Evolutionary conservation across 106 monocot species (phyloP).

Genomic region (Dendrobium huoshanense): DNA sequence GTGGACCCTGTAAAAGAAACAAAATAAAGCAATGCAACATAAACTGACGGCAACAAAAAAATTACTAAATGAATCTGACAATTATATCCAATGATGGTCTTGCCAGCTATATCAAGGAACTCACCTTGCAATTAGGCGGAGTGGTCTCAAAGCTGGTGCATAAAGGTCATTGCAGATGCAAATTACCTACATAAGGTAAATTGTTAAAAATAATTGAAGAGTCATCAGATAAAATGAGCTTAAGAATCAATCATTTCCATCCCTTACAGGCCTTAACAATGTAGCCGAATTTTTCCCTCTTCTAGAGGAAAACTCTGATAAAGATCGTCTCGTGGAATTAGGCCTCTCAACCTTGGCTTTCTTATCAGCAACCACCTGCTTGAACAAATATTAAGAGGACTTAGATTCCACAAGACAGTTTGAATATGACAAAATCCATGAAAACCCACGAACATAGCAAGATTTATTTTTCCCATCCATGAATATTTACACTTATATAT

Average conservation of each 20-base stretch:
- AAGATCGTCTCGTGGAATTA: constrained; percentile 20
- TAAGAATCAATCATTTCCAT: not conserved
- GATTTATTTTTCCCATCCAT: not conserved
- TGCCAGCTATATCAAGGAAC: constrained; percentile 13
- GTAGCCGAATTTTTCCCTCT: constrained; percentile 38
- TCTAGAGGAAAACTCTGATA: constrained; percentile 34
- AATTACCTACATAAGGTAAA: constrained; percentile 57
- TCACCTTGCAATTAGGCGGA: constrained; percentile 95
- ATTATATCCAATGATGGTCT: not conserved
- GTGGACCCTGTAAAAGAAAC: constrained; percentile 68
- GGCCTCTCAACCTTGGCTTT: constrained; percentile 37
- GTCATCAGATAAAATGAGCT: constrained; percentile 4
- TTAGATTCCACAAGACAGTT: not conserved
- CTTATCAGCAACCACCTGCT: constrained; percentile 74
- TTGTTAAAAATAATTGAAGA: not conserved
- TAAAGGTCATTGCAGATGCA: constrained; percentile 99
- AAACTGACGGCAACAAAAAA: not conserved
- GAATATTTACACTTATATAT: not conserved
- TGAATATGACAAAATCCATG: not conserved
- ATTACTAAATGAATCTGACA: not conserved
- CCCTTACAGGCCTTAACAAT: constrained; percentile 82
- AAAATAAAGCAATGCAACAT: constrained; percentile 4
- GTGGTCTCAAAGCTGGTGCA: constrained; percentile 84
- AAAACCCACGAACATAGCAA: not conserved
- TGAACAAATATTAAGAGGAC: constrained; percentile 3